A percentile compares a stretch with the other conserved stretches of the same genome.
phyloP scores from a whole-genome alignment of 1,284 basidiomycete genomes.

The Cryptococcus deneoformans region DNA sequence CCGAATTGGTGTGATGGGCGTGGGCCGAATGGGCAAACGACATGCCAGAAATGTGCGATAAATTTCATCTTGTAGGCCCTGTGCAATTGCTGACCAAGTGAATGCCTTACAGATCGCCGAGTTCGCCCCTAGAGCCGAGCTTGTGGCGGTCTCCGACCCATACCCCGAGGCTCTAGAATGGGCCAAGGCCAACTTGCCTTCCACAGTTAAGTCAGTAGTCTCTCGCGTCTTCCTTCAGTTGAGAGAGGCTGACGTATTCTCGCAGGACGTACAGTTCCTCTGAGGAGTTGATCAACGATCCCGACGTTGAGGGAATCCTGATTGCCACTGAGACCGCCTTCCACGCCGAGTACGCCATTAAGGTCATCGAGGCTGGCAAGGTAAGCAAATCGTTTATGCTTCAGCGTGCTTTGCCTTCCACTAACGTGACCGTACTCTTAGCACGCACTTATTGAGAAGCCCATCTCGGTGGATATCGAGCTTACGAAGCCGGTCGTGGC shows the following conservation, averaged over 20 bases:
- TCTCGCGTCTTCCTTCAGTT: background rate
- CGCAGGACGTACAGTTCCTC: too few relatives aligned
- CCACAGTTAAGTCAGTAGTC: background rate
- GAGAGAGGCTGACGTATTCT: too few relatives aligned
- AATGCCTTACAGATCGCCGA: slow-evolving; percentile 1
- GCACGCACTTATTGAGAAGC: background rate
- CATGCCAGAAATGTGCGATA: slow-evolving; percentile 11
- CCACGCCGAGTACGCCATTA: slow-evolving; percentile 18
- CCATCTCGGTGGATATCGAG: too few relatives aligned
- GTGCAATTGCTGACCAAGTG: background rate
- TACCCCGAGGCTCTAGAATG: background rate
- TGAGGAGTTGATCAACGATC: too few relatives aligned
- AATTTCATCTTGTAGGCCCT: background rate
- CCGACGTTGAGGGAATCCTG: slow-evolving; percentile 16
- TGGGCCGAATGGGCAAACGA: slow-evolving; percentile 21
- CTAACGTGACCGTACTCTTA: background rate
- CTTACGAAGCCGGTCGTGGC: too few relatives aligned
- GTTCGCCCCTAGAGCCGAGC: slow-evolving; percentile 12
- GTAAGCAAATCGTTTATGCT: slow-evolving; percentile 3
- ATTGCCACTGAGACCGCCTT: slow-evolving; percentile 23
- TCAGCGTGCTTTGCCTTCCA: background rate
- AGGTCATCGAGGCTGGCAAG: slow-evolving; percentile 17
- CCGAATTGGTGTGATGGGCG: slow-evolving; percentile 13
- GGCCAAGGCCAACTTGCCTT: slow-evolving; percentile 10
- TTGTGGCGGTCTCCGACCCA: slow-evolving; percentile 18